Conservation (phyloP, 2,329 filamentous ascomycete species). For the Pseudocercospora vitis region DNA sequence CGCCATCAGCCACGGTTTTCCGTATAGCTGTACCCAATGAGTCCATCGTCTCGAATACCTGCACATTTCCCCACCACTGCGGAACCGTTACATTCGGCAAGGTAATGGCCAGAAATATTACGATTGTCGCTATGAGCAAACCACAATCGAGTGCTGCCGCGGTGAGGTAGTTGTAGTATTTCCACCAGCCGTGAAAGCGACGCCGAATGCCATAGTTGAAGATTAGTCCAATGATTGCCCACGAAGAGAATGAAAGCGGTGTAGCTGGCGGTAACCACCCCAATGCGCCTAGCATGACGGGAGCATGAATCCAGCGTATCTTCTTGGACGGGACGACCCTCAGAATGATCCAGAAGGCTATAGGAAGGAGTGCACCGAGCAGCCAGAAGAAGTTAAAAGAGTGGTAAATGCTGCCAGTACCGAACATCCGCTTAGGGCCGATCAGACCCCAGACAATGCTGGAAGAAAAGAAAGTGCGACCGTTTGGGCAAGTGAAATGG, state of each 20-base stretch:
- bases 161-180: conserved; percentile 87
- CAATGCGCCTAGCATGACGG: conserved; percentile 78
- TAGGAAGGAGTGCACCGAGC: conserved; percentile 70
- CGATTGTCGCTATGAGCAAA: conserved; percentile 75
- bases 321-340: conserved; percentile 21
- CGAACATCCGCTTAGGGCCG: conserved; percentile 80
- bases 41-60: conserved; percentile 43
- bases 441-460: conserved; percentile 86
- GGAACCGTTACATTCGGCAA: conserved; percentile 74
- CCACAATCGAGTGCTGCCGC: conserved; percentile 81
- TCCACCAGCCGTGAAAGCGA: conserved; percentile 75
- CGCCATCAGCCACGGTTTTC: conserved; percentile 58
- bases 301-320: conserved; percentile 39
- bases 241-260: conserved; percentile 83
- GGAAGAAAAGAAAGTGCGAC: conserved; percentile 85
- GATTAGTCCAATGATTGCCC: conserved; percentile 79
- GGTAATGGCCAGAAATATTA: conserved; percentile 84
- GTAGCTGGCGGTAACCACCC: conserved; percentile 81
- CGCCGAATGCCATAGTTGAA: conserved; percentile 77
- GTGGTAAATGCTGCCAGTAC: conserved; percentile 70
- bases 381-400: conserved; percentile 79
- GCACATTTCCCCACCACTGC: conserved; percentile 85
- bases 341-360: conserved; percentile 69
- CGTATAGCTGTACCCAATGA: conserved; percentile 28
- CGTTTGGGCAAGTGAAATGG: conserved; percentile 84